A percentile compares a stretch with the other conserved stretches of the same genome.
phyloP scores from a whole-genome alignment of 768 basidiomycete species.

The Rubroboletus pulcherrimus region DNA sequence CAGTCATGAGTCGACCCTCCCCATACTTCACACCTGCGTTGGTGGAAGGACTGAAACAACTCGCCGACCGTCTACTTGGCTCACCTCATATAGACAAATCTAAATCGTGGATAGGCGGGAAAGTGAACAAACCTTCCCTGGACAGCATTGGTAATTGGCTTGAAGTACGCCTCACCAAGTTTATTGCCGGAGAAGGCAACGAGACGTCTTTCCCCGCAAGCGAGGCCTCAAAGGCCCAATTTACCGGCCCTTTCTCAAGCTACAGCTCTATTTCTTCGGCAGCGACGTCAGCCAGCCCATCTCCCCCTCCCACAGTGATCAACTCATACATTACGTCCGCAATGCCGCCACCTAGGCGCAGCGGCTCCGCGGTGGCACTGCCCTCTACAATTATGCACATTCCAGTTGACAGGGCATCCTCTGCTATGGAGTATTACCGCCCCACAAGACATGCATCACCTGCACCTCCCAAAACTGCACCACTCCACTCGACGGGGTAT shows the following conservation, averaged over 20 bases:
- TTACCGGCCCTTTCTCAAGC: conserved; percentile 84
- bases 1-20: conserved; percentile 57
- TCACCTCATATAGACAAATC: conserved; percentile 71
- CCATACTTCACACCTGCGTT: conserved; percentile 65
- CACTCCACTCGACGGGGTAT: conserved; percentile 41
- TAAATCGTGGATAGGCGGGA: conserved; percentile 83
- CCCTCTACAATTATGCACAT: conserved; percentile 45
- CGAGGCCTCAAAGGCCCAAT: conserved; percentile 35
- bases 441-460: conserved; percentile 48
- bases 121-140: conserved; percentile 85
- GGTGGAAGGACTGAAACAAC: conserved; percentile 68
- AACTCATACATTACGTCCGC: conserved; percentile 35
- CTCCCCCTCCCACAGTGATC: conserved; percentile 59
- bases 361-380: conserved; percentile 66
- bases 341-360: conserved; percentile 49
- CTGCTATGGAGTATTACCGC: conserved; percentile 71
- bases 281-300: conserved; percentile 69
- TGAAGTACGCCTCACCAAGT: conserved; percentile 87
- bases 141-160: conserved; percentile 91
- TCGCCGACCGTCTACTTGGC: conserved; percentile 75
- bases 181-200: conserved; percentile 91
- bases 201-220: conserved; percentile 36
- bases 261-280: conserved; percentile 89
- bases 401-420: conserved; percentile 68
- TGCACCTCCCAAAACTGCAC: conserved; percentile 50